phyloP scores from a whole-genome alignment of 169 alveolate genomes.

The Plasmodium gallinaceum region DNA sequence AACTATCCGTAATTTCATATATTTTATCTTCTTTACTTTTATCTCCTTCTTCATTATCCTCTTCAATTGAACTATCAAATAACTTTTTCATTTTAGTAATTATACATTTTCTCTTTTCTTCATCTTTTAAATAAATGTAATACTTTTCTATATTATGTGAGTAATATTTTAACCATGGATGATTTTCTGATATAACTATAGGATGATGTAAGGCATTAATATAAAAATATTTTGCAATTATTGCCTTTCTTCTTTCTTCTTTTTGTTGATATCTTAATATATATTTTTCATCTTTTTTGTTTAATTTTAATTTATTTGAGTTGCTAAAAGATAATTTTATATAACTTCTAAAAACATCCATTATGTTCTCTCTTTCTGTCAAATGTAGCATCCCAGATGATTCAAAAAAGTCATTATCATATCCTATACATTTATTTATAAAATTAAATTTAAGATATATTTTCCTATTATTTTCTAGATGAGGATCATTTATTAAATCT shows the following conservation, averaged over 20 bases:
- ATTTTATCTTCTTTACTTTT: slow-evolving; percentile 10
- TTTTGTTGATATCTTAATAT: slow-evolving; percentile 34
- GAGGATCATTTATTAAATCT: slow-evolving; percentile 17
- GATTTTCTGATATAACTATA: slow-evolving; percentile 79
- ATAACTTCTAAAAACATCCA: slow-evolving; percentile 56
- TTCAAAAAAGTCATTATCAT: slow-evolving; percentile 69
- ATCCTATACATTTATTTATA: slow-evolving; percentile 13
- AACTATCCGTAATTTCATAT: slow-evolving; percentile 36
- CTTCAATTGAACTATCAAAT: slow-evolving; percentile 37
- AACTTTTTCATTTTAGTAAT: slow-evolving; percentile 35
- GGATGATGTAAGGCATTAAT: slow-evolving; percentile 84
- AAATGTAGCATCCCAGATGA: slow-evolving; percentile 29
- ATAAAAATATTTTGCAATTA: slow-evolving; percentile 64
- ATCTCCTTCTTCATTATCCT: neutral
- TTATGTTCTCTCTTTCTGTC: slow-evolving; percentile 31
- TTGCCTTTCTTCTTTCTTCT: slow-evolving; percentile 58
- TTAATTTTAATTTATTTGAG: neutral
- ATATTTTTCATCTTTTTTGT: slow-evolving; percentile 39
- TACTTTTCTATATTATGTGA: slow-evolving; percentile 36
- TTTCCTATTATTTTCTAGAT: neutral
- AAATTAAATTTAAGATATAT: slow-evolving; percentile 17
- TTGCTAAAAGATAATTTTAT: slow-evolving; percentile 26
- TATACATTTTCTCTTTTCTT: slow-evolving; percentile 38
- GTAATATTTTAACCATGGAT: slow-evolving; percentile 72
- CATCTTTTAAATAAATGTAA: slow-evolving; percentile 51